These are phyloP conservation scores for Kodamaea plutei DNA, from an alignment of 1,139 yeast species.

Conservation along the genomic window DNA sequence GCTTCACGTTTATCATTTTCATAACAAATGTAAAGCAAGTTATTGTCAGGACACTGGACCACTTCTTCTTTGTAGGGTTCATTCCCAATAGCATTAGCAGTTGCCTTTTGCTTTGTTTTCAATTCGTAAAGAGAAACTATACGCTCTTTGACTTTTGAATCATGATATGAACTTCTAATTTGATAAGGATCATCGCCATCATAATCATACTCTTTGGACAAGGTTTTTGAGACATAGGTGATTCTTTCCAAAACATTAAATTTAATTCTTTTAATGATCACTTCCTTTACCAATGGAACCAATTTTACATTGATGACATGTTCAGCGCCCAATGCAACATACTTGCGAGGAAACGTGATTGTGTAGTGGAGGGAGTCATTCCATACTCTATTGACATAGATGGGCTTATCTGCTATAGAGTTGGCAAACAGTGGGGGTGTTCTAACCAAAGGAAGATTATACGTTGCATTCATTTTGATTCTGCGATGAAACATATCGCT, in stretches of 20 bases:
- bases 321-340: slow-evolving; percentile 65
- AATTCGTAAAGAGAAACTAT: slow-evolving; percentile 58
- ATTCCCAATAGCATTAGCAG: slow-evolving; percentile 21
- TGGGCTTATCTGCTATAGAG: slow-evolving; percentile 73
- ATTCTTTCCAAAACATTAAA: slow-evolving; percentile 71
- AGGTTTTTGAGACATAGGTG: slow-evolving; percentile 54
- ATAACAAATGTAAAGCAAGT: slow-evolving; percentile 56
- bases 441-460: slow-evolving; percentile 55
- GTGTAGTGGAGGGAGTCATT: slow-evolving; percentile 75
- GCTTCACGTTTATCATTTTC: slow-evolving; percentile 23
- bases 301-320: slow-evolving; percentile 61
- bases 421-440: slow-evolving; percentile 79
- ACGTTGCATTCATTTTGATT: slow-evolving; percentile 25
- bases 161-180: slow-evolving; percentile 9
- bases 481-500: slow-evolving; percentile 37
- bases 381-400: slow-evolving; percentile 81
- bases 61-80: slow-evolving; percentile 63
- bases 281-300: slow-evolving; percentile 66
- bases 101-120: slow-evolving; percentile 46
- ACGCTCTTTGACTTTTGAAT: slow-evolving; percentile 45
- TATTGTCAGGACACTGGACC: slow-evolving; percentile 55
- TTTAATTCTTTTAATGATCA: slow-evolving; percentile 66
- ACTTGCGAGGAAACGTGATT: slow-evolving; percentile 71
- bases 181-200: slow-evolving; percentile 39
- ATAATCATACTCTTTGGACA: slow-evolving; percentile 54